Evolutionary conservation across 1,284 basidiomycete genomes (phyloP), one percentile per base, ranked within the genome.

Genomic region (Coniferiporia weirii): DNA sequence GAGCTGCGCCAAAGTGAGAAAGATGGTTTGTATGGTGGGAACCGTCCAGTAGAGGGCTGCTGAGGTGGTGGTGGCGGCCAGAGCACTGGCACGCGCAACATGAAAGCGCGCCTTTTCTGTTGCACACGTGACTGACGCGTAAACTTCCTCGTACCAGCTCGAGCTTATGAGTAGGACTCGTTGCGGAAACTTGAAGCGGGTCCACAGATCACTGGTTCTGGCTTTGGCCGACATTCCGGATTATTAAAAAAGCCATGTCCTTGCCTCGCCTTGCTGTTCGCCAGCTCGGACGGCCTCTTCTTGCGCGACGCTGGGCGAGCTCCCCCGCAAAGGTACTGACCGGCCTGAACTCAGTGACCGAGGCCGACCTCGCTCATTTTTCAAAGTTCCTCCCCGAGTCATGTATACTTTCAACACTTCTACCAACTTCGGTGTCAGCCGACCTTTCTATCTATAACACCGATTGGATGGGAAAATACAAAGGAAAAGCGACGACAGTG

Each of bases 401-500:
- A 8, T 79, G 84, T 45, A 79, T 91, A 60, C 73, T 91, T 20
- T 85, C 89, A 34, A 86, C 86, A 12, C 76, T 88, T 4, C 67
- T 82, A 36, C 79, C 85, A 12, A 65, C 66, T 46, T 72, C 79
- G 17, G 12, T 73, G 15, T 61, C 80, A 13, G 53, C 75, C 2
- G 83, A 88, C 10, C 81, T 98, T 38, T 80, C 82, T 17, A 78
- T 75, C 0, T 98, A 83, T 79, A 99, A 99, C 73, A 79, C 84
- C 66, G 96, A 99, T 72, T 99, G 96, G 96, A 95, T 98, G 91
- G 89, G 91, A 69, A 98, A 98, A 74, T 98, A 97, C 72, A 82
- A 83, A 60, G 97, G 96, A 19, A 76, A 80, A 44, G 85, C 92
- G 19, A 84, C 85, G 34, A 90, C 94, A 22, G 91, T 99, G 13